Evolutionary conservation across 2,329 filamentous ascomycete genomes (phyloP).

Genomic region (Pseudogymnoascus sp.): DNA sequence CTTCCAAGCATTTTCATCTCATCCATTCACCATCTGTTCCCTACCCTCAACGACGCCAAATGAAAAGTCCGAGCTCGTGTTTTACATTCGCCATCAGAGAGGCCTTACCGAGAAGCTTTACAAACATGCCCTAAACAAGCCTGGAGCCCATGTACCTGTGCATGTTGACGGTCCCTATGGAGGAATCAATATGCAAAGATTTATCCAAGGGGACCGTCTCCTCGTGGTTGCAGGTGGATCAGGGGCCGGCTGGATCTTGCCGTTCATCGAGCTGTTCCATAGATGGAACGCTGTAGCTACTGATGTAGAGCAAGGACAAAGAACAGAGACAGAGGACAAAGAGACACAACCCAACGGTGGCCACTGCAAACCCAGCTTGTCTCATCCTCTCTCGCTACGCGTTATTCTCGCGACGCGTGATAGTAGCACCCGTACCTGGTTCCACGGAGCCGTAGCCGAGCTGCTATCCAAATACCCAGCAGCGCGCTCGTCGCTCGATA

Average conservation of each 20-base stretch:
- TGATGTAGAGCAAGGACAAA: background rate
- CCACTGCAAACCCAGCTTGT: background rate
- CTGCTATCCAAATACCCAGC: constrained; percentile 21
- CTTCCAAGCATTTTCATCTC: constrained; percentile 33
- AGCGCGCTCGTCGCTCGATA: constrained; percentile 12
- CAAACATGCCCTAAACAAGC: constrained; percentile 30
- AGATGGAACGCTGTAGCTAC: background rate
- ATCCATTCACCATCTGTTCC: constrained; percentile 36
- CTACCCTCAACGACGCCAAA: constrained; percentile 27
- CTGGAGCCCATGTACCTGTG: constrained; percentile 35
- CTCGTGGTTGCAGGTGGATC: constrained; percentile 49
- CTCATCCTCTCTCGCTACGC: constrained; percentile 18
- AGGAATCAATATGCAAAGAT: constrained; percentile 35
- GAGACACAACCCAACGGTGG: background rate
- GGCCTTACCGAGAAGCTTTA: constrained; percentile 43
- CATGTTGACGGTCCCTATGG: constrained; percentile 53
- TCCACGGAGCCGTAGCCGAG: constrained; percentile 26
- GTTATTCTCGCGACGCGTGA: constrained; percentile 33
- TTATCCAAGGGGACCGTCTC: constrained; percentile 33
- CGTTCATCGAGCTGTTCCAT: constrained; percentile 34
- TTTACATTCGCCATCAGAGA: constrained; percentile 42
- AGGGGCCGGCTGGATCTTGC: constrained; percentile 45
- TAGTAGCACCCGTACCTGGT: constrained; percentile 30
- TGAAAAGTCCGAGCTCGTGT: constrained; percentile 35
- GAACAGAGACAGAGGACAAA: background rate